A percentile compares a stretch with the other conserved stretches of the same genome.
These are phyloP conservation scores for Rhypophila decipiens DNA, from an alignment of 495 filamentous ascomycete species.

Conservation along the genomic window DNA sequence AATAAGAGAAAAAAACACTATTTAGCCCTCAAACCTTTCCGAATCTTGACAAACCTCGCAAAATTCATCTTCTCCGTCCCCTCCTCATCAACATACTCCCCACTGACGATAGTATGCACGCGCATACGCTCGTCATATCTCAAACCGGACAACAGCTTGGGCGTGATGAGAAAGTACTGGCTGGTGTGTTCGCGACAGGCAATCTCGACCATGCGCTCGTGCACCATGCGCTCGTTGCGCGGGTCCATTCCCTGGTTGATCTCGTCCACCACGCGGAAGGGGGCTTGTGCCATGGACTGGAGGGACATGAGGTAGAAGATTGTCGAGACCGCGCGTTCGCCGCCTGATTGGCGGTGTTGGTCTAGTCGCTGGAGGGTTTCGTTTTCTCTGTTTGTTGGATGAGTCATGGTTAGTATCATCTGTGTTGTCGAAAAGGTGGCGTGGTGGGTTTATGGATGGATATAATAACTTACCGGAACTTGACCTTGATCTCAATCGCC, in stretches of 20 bases:
- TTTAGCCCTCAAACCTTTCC: conserved; percentile 25
- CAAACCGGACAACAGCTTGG: conserved; percentile 84
- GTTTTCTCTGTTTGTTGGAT: conserved; percentile 52
- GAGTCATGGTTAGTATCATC: neutral
- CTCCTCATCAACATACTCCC: conserved; percentile 64
- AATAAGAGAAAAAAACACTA: no score
- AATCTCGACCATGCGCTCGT: conserved; percentile 92
- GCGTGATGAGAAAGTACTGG: conserved; percentile 93
- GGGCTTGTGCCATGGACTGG: conserved; percentile 85
- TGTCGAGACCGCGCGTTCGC: conserved; percentile 91
- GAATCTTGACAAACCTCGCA: conserved; percentile 40
- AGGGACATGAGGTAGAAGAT: conserved; percentile 99
- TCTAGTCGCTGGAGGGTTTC: conserved; percentile 80
- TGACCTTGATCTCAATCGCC: conserved; percentile 90
- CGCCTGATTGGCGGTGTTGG: conserved; percentile 90
- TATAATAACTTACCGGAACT: conserved; percentile 62
- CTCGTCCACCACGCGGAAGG: conserved; percentile 99
- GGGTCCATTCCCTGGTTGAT: conserved; percentile 99
- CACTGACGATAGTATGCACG: conserved; percentile 88
- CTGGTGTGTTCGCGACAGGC: conserved; percentile 68
- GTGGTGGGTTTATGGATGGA: no score
- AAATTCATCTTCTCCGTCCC: conserved; percentile 57
- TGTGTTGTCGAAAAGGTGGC: no score
- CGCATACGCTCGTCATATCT: conserved; percentile 85
- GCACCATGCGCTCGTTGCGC: conserved; percentile 94